Evolutionary conservation across 768 basidiomycete species (phyloP).

Genomic region (Tricholoma matsutake): DNA sequence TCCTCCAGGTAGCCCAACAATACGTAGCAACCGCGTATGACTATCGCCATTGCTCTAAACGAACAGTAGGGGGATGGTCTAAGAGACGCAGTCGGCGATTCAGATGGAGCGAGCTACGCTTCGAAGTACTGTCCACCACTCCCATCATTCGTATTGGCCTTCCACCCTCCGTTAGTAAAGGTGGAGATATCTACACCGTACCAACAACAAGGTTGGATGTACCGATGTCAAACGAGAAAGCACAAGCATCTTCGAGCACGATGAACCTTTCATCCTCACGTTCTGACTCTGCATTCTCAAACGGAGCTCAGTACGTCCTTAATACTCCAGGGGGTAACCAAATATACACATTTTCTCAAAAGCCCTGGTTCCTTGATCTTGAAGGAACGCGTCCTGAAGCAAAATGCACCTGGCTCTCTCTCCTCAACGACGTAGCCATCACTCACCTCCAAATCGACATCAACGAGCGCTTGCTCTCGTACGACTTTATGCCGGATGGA

Average conservation of each 20-base stretch:
- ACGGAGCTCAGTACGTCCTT: background rate
- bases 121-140: slow-evolving; percentile 1
- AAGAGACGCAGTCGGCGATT: background rate
- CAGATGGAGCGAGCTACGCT: slow-evolving; percentile 1
- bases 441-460: background rate
- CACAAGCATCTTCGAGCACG: background rate
- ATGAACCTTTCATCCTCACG: background rate
- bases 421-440: background rate
- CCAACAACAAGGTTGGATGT: background rate
- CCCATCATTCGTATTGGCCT: background rate
- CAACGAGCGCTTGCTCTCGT: slow-evolving; percentile 1
- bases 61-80: background rate
- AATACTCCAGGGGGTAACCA: background rate
- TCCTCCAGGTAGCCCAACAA: background rate
- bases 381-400: background rate
- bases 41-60: slow-evolving; percentile 1
- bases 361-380: slow-evolving; percentile 1
- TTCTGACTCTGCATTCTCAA: background rate
- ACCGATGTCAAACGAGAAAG: background rate
- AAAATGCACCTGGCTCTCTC: slow-evolving; percentile 1
- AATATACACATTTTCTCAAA: background rate
- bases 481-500: slow-evolving; percentile 1
- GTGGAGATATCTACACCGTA: background rate
- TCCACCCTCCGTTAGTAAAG: background rate
- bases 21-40: background rate